These are phyloP conservation scores for Fraxinus cuspidata DNA, from an alignment of 257 asterid genomes.

Conservation along the genomic window DNA sequence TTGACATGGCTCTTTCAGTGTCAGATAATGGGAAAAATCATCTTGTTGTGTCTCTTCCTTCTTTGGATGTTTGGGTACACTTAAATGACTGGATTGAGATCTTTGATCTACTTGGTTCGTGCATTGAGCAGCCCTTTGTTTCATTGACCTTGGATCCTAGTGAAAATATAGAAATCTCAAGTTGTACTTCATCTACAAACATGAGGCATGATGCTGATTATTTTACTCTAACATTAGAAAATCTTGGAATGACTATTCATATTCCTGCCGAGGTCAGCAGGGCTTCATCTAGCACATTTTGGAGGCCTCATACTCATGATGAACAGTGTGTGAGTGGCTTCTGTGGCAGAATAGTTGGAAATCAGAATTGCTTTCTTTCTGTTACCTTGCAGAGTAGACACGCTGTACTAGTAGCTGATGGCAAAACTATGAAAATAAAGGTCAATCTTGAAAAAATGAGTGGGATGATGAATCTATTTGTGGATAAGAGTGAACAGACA, in stretches of 20 bases:
- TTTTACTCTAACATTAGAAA: constrained; percentile 48
- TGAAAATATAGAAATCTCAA: constrained; percentile 36
- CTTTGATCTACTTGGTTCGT: constrained; percentile 43
- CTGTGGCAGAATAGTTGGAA: constrained; percentile 35
- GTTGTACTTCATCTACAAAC: constrained; percentile 31
- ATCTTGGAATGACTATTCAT: constrained; percentile 55
- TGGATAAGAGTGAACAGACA: constrained; percentile 41
- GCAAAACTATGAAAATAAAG: constrained; percentile 45
- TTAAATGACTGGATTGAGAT: constrained; percentile 75
- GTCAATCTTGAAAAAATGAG: constrained; percentile 52
- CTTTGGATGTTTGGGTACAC: constrained; percentile 74
- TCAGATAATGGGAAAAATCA: constrained; percentile 49
- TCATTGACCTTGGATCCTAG: constrained; percentile 29
- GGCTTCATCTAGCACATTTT: constrained; percentile 36
- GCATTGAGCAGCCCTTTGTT: constrained; percentile 36
- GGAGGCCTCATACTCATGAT: constrained; percentile 35
- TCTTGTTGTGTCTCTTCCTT: constrained; percentile 54
- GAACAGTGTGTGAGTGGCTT: constrained; percentile 37
- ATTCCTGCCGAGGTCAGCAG: constrained; percentile 56
- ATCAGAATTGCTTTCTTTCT: constrained; percentile 56
- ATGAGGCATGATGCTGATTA: constrained; percentile 33
- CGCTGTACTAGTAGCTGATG: constrained; percentile 57
- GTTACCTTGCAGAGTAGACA: constrained; percentile 51
- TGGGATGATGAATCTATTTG: constrained; percentile 55
- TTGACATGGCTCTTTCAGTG: constrained; percentile 46